phyloP scores from a whole-genome alignment of 1,284 basidiomycete species.

The Cryptococcus sp. region DNA sequence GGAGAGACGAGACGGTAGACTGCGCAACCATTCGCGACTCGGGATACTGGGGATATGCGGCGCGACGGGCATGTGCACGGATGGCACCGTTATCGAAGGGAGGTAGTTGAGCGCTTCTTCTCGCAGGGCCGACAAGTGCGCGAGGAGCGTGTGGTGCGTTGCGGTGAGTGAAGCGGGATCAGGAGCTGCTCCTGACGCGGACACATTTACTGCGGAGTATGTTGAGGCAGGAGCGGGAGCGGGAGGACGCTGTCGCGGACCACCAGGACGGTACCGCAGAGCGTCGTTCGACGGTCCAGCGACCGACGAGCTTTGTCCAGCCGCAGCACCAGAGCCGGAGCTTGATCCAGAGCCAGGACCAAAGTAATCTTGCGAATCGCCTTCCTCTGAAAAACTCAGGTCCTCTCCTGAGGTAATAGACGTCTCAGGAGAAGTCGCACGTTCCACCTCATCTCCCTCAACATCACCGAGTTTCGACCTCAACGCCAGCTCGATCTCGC shows the following conservation, averaged over 20 bases:
- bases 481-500: constrained; percentile 49
- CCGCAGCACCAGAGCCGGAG: not conserved
- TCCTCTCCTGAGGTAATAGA: constrained; percentile 10
- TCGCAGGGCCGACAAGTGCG: constrained; percentile 41
- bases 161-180: no score
- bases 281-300: not conserved
- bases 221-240: not conserved
- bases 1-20: constrained; percentile 36
- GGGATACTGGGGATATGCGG: constrained; percentile 23
- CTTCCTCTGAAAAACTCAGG: constrained; percentile 1
- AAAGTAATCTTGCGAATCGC: constrained; percentile 4
- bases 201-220: not conserved
- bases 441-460: not conserved
- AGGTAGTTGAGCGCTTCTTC: constrained; percentile 48
- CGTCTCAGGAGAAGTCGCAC: constrained; percentile 4
- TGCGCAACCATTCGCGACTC: constrained; percentile 42
- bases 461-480: constrained; percentile 34
- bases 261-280: not conserved
- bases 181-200: constrained; percentile 1
- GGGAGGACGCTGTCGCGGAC: not conserved
- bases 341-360: not conserved
- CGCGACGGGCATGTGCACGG: constrained; percentile 9
- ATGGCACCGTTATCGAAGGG: constrained; percentile 17
- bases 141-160: constrained; percentile 28
- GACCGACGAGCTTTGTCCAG: not conserved